Evolutionary conservation across 1,139 yeast genomes (phyloP).

Genomic region (Yamadazyma kanchanaburiensis): DNA sequence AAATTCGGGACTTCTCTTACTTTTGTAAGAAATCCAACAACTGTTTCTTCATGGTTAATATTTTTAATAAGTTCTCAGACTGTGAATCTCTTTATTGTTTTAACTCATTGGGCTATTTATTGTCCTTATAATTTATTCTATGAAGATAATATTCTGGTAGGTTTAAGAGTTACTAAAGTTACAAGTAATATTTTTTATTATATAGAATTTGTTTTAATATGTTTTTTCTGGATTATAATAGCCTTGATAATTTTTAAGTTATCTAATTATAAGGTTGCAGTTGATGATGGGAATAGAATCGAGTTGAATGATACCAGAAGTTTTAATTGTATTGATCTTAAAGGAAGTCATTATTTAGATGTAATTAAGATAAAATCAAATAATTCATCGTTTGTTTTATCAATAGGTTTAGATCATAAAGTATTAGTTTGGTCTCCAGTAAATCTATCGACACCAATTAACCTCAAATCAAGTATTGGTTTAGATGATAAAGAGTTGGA

Average conservation of each 20-base stretch:
- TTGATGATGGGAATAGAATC: constrained; percentile 10
- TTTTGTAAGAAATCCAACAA: constrained; percentile 30
- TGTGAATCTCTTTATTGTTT: constrained; percentile 15
- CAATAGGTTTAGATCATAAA: constrained; percentile 72
- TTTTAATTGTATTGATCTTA: constrained; percentile 49
- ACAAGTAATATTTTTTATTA: constrained; percentile 22
- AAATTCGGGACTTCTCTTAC: constrained; percentile 34
- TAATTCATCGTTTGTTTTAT: constrained; percentile 57
- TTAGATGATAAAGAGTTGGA: constrained; percentile 20
- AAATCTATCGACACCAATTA: constrained; percentile 25
- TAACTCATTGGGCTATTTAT: constrained; percentile 24
- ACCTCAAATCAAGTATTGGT: constrained; percentile 39
- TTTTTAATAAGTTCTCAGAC: constrained; percentile 15
- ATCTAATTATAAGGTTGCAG: constrained; percentile 10
- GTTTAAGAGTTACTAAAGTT: constrained; percentile 2
- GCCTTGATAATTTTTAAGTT: constrained; percentile 27
- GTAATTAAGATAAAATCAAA: constrained; percentile 58
- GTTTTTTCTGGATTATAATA: constrained; percentile 25
- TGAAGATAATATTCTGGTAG: constrained; percentile 14
- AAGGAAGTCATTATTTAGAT: constrained; percentile 51
- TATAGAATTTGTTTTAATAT: constrained; percentile 26
- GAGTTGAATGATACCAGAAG: constrained; percentile 15
- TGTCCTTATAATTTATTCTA: constrained; percentile 22
- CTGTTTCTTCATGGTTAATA: constrained; percentile 16
- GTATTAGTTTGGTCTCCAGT: constrained; percentile 75